Conservation (phyloP, 176 grass and related monocot genomes). For the Raddia guianensis region DNA sequence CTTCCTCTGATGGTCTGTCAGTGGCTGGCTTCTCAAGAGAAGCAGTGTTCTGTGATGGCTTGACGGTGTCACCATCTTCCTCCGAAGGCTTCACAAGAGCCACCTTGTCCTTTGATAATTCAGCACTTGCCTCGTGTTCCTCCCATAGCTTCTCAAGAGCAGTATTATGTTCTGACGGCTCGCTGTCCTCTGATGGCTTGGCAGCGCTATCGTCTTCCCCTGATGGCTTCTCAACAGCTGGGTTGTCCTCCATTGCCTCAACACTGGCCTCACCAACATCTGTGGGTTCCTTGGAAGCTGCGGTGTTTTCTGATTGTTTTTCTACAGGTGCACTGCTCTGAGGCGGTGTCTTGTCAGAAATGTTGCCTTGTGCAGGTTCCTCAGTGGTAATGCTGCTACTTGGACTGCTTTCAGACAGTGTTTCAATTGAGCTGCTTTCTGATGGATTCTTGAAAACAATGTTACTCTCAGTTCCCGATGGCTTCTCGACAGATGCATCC, state of each 20-base stretch:
- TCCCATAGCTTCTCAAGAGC: constrained; percentile 14
- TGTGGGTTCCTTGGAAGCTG: constrained; percentile 19
- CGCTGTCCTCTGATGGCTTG: constrained; percentile 34
- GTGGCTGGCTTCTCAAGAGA: constrained; percentile 19
- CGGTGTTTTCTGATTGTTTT: constrained; percentile 27
- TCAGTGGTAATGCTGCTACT: neutral
- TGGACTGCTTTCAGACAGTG: constrained; percentile 21
- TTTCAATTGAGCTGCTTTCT: constrained; percentile 47
- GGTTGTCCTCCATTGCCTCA: neutral
- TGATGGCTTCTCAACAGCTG: neutral
- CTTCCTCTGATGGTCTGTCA: constrained; percentile 34
- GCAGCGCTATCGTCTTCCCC: constrained; percentile 5
- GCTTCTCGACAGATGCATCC: constrained; percentile 24
- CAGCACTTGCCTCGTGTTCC: constrained; percentile 1
- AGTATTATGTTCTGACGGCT: constrained; percentile 39
- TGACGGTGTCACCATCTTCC: constrained; percentile 20
- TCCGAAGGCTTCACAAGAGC: constrained; percentile 33
- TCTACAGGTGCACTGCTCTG: constrained; percentile 38
- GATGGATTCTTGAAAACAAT: constrained; percentile 25
- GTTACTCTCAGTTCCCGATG: constrained; percentile 12
- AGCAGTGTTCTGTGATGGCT: constrained; percentile 29
- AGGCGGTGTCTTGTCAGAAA: constrained; percentile 29
- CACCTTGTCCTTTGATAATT: neutral
- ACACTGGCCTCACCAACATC: neutral
- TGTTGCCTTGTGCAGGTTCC: constrained; percentile 1